phyloP scores from a whole-genome alignment of 1,139 yeast species.

The Hyphopichia buzzinii region DNA sequence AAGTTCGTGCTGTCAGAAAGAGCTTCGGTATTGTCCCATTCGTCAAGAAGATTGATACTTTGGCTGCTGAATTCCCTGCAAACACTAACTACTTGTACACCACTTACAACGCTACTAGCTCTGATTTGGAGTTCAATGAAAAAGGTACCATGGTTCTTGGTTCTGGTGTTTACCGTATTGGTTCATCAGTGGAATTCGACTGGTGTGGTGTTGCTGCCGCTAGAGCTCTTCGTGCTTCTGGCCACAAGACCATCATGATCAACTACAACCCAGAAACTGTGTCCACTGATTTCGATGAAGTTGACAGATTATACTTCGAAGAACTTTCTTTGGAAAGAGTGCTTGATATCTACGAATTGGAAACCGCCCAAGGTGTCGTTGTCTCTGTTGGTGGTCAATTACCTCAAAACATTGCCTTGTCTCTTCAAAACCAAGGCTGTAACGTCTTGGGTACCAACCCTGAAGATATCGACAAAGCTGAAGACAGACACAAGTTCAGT shows the following conservation, averaged over 20 bases:
- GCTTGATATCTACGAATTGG: constrained; percentile 94
- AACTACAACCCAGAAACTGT: constrained; percentile 99
- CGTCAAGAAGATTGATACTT: constrained; percentile 97
- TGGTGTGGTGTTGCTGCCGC: constrained; percentile 98
- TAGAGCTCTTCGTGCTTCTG: constrained; percentile 86
- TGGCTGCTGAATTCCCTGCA: constrained; percentile 99
- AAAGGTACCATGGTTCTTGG: constrained; percentile 90
- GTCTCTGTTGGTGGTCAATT: constrained; percentile 98
- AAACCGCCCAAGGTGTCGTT: constrained; percentile 84
- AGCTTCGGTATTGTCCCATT: constrained; percentile 88
- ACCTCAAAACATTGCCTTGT: constrained; percentile 93
- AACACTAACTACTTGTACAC: constrained; percentile 91
- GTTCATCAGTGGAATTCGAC: constrained; percentile 92
- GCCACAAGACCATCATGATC: constrained; percentile 91
- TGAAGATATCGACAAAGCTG: constrained; percentile 93
- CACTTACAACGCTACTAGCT: constrained; percentile 91
- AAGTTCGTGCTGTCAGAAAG: constrained; percentile 86
- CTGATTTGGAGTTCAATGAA: constrained; percentile 81
- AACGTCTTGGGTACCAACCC: constrained; percentile 93
- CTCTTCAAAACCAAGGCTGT: constrained; percentile 79
- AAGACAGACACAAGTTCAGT: constrained; percentile 97
- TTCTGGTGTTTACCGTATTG: constrained; percentile 93
- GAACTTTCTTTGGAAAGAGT: constrained; percentile 95
- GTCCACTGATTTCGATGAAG: constrained; percentile 97
- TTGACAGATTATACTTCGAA: constrained; percentile 94